Evolutionary conservation across 179 eudicot species (phyloP), one percentile per base, ranked within the genome.

Genomic region (Camellia oleifera): DNA sequence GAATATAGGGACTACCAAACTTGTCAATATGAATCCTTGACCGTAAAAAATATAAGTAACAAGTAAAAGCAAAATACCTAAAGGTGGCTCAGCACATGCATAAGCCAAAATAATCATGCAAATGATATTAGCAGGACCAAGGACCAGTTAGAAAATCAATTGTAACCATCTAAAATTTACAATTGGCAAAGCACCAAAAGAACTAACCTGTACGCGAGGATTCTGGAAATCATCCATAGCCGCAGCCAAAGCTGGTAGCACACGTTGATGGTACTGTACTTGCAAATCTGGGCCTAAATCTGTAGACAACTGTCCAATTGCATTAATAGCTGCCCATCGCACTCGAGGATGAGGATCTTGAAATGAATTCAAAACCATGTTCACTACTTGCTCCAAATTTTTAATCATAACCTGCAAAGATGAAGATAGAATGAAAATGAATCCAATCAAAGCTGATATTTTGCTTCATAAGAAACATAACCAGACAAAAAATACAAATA

Each of bases 271-370:
- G 83, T 90, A 92, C 79, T 95, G 92, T 44, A 83, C 85, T 85
- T 95, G 99, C 89, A 94, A 87, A 81, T 94, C 98, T 17, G 99
- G 98, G 26, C 98, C 99, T 77, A 95, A 81, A 79, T 95, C 99
- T 40, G 99, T 95, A 26, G 98, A 92, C 82, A 95, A 81, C 82
- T 95, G 99, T 46, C 99, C 99, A 82, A 95, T 87, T 18, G 98
- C 99, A 87, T 95, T 95, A 83, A 95, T 93, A 77, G 99, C 98
- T 11, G 99, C 98, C 99, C 99, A 95, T 48, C 98, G 85, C 50
- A 90, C 99, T n/a, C 99, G 91, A 26, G 99, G 93, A 77, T 95
- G 98, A 65, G 96, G 98, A 86, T 94, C 94, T 85, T 92, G 92
- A 77, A 94, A 94, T 8, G 98, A 96, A 77, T 75, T 89, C 88